A percentile compares a stretch with the other conserved stretches of the same genome.
Conservation (phyloP, 73 alveolate genomes). For the Paramecium caudatum region DNA sequence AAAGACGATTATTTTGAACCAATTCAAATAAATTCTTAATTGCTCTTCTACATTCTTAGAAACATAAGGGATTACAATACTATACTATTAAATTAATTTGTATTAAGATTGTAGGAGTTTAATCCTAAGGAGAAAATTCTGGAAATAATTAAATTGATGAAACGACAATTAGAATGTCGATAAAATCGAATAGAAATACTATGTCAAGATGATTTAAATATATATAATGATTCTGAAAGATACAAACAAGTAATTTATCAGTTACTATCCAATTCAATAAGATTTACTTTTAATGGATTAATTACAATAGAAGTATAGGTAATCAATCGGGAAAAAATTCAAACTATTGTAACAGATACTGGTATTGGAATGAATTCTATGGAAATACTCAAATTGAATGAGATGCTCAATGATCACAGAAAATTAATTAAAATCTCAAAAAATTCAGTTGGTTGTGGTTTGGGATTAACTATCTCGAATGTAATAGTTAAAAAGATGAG, state of each 20-base stretch:
- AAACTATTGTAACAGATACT: conserved; percentile 20
- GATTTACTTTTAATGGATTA: conserved; percentile 34
- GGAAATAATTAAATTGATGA: conserved; percentile 31
- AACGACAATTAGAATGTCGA: background rate
- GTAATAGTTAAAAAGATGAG: conserved; percentile 38
- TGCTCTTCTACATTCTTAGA: background rate
- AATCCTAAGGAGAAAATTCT: background rate
- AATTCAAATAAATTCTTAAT: conserved; percentile 25
- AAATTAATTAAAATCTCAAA: background rate
- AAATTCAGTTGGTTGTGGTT: conserved; percentile 63
- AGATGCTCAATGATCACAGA: conserved; percentile 21
- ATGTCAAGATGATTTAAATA: background rate
- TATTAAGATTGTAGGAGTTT: conserved; percentile 36
- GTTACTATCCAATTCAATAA: conserved; percentile 15
- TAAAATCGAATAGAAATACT: background rate
- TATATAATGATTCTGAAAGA: conserved; percentile 51
- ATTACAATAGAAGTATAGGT: background rate
- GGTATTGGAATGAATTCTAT: conserved; percentile 47
- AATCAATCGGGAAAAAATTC: background rate
- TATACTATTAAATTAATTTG: background rate
- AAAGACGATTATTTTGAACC: background rate
- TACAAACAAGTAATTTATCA: conserved; percentile 23
- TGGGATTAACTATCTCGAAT: conserved; percentile 50
- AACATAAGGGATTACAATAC: conserved; percentile 44
- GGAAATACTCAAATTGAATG: conserved; percentile 18